Conservation (phyloP, 2,329 filamentous ascomycete species). For the Colletotrichum agaves region DNA sequence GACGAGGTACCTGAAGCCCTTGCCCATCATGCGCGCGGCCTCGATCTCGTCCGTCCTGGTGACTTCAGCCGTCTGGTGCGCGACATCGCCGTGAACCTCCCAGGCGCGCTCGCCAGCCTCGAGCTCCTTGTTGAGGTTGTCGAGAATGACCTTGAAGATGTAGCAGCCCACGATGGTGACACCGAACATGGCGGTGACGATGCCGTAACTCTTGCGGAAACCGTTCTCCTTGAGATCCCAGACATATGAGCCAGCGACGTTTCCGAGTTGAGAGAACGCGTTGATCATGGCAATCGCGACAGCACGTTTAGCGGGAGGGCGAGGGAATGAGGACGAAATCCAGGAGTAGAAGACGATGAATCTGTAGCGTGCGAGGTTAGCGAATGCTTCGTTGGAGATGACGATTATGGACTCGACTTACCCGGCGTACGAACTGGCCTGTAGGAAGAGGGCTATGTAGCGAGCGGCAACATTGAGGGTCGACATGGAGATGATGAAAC, state of each 20-base stretch:
- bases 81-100: slow-evolving; percentile 51
- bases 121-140: slow-evolving; percentile 58
- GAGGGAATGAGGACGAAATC: slow-evolving; percentile 67
- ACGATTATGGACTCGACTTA: not conserved
- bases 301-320: slow-evolving; percentile 69
- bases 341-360: slow-evolving; percentile 69
- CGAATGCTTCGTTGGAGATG: not conserved
- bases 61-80: slow-evolving; percentile 52
- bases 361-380: slow-evolving; percentile 25
- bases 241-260: slow-evolving; percentile 71
- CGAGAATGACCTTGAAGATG: slow-evolving; percentile 58
- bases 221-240: slow-evolving; percentile 70
- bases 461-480: slow-evolving; percentile 66
- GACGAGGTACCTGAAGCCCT: slow-evolving; percentile 60
- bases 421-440: slow-evolving; percentile 67
- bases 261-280: slow-evolving; percentile 66
- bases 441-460: slow-evolving; percentile 70
- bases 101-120: slow-evolving; percentile 54
- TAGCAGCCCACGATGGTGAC: slow-evolving; percentile 65
- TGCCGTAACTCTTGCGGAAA: slow-evolving; percentile 72
- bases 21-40: slow-evolving; percentile 56
- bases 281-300: slow-evolving; percentile 71
- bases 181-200: slow-evolving; percentile 73
- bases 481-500: slow-evolving; percentile 70
- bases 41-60: slow-evolving; percentile 54